These are phyloP conservation scores for Neonectria hederae DNA, from an alignment of 2,329 filamentous ascomycete genomes.

Conservation along the genomic window DNA sequence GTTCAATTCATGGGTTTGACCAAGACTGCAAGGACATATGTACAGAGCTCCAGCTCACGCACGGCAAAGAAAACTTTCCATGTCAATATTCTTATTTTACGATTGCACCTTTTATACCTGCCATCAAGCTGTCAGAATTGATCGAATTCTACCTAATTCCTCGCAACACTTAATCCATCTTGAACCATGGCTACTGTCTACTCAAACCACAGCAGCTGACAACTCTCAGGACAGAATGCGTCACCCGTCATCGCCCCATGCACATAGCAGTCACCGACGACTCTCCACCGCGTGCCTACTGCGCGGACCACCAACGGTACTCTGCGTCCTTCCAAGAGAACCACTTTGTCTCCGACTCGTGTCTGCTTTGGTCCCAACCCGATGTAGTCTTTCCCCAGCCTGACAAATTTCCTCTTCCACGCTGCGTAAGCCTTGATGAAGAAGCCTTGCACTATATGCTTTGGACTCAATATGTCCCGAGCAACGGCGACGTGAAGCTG, in stretches of 20 bases:
- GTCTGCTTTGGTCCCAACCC: neutral
- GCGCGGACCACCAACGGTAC: too few species aligned
- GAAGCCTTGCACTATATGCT: neutral
- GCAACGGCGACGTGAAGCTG: too few species aligned
- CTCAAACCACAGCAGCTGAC: too few species aligned
- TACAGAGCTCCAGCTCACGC: too few species aligned
- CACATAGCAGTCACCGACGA: neutral
- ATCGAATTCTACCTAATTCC: neutral
- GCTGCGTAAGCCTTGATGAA: neutral
- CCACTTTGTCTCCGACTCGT: neutral
- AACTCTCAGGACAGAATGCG: neutral
- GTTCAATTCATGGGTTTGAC: too few species aligned
- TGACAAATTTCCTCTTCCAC: neutral
- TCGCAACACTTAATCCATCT: neutral
- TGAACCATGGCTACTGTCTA: neutral
- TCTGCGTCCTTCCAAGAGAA: too few species aligned
- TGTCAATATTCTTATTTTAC: too few species aligned
- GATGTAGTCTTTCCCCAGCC: neutral
- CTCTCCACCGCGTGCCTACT: neutral
- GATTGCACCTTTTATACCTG: too few species aligned
- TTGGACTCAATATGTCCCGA: too few species aligned
- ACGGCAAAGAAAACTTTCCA: too few species aligned
- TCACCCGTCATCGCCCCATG: neutral
- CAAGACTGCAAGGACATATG: too few species aligned
- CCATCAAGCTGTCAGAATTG: constrained; percentile 5